Percentiles rank a stretch among this genome's conserved stretches.
Conservation (phyloP, 2,329 filamentous ascomycete species). For the Ceratocystis smalleyi region DNA sequence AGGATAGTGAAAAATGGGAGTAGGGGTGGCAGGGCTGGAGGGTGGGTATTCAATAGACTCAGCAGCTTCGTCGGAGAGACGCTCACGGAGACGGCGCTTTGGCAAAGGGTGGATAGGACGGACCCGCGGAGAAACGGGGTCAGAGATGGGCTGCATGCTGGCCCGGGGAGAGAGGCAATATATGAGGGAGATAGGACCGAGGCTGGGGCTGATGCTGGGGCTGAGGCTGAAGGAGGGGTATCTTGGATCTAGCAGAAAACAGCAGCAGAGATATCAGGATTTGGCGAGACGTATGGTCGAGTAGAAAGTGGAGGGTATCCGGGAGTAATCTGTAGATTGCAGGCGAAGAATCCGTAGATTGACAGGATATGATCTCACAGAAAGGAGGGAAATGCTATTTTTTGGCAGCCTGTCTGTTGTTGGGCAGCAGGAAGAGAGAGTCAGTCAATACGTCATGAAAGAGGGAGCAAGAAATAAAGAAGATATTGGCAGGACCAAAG, state of each 20-base stretch:
- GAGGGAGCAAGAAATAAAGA: not conserved
- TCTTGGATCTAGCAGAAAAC: not conserved
- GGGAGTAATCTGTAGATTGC: not conserved
- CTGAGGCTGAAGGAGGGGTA: not conserved
- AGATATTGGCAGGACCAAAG: not conserved
- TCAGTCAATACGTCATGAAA: not conserved
- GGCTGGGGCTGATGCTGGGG: not conserved
- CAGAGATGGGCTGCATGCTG: slow-evolving; percentile 30
- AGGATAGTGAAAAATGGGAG: slow-evolving; percentile 43
- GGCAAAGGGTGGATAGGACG: slow-evolving; percentile 87
- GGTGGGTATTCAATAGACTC: slow-evolving; percentile 71
- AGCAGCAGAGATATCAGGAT: too few relatives aligned
- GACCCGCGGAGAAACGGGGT: slow-evolving; percentile 49
- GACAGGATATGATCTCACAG: not conserved
- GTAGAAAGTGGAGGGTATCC: too few relatives aligned
- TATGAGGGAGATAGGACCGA: not conserved
- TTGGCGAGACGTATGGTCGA: too few relatives aligned
- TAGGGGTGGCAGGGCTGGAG: slow-evolving; percentile 46
- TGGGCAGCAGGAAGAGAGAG: not conserved
- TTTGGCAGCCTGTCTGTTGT: not conserved
- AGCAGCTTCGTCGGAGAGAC: slow-evolving; percentile 70
- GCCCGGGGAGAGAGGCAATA: not conserved
- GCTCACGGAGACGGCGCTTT: slow-evolving; percentile 72
- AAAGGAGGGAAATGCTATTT: too few relatives aligned
- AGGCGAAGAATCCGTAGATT: not conserved